Conservation (phyloP, 2,329 filamentous ascomycete species). For the Talaromyces sp. region DNA sequence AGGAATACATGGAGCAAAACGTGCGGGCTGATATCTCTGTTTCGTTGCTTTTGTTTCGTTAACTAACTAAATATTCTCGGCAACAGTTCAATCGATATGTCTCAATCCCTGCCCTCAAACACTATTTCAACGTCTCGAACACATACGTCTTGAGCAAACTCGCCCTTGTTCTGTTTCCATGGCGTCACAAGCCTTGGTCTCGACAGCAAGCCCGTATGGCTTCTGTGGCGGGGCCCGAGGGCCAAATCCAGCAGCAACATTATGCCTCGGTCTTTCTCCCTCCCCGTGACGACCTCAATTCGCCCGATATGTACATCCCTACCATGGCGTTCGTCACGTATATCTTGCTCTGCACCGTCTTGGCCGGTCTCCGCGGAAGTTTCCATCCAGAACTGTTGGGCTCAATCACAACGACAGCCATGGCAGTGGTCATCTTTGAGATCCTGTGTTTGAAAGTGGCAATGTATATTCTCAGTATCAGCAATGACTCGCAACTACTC, state of each 20-base stretch:
- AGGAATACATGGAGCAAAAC: slow-evolving; percentile 93
- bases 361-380: slow-evolving; percentile 81
- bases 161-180: slow-evolving; percentile 89
- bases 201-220: slow-evolving; percentile 65
- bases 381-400: slow-evolving; percentile 94
- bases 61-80: not conserved
- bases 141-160: slow-evolving; percentile 93
- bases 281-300: slow-evolving; percentile 92
- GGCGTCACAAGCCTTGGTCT: slow-evolving; percentile 96
- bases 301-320: slow-evolving; percentile 98
- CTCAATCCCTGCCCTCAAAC: slow-evolving; percentile 87
- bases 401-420: slow-evolving; percentile 77
- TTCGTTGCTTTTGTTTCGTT: not conserved
- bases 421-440: slow-evolving; percentile 79
- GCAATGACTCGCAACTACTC: slow-evolving; percentile 85
- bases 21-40: slow-evolving; percentile 47
- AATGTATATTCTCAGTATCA: slow-evolving; percentile 90
- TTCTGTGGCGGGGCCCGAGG: slow-evolving; percentile 44
- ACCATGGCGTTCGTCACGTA: slow-evolving; percentile 98
- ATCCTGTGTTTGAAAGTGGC: slow-evolving; percentile 87
- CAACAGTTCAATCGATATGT: slow-evolving; percentile 71
- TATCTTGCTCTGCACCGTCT: slow-evolving; percentile 83
- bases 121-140: slow-evolving; percentile 99
- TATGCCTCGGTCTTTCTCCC: slow-evolving; percentile 65
- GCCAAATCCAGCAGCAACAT: slow-evolving; percentile 56